These are phyloP conservation scores for Cutaneotrichosporon sp. DNA, from an alignment of 1,284 basidiomycete species.

Conservation along the genomic window DNA sequence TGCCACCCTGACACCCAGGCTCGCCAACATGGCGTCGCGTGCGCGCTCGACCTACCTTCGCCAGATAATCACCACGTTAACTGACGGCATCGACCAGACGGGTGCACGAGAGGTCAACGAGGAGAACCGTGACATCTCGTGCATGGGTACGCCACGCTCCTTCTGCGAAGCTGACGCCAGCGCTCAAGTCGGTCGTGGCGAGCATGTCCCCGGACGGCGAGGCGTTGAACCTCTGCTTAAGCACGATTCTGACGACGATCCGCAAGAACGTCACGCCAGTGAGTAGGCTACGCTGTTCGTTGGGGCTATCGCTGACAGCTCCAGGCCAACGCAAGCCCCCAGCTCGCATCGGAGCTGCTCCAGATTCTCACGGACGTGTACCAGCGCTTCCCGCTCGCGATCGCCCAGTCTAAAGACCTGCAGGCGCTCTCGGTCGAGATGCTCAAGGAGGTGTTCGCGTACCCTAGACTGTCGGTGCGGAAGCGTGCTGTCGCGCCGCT, in stretches of 20 bases:
- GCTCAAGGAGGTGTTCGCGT: slow-evolving; percentile 72
- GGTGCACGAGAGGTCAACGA: slow-evolving; percentile 37
- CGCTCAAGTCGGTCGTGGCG: slow-evolving; percentile 89
- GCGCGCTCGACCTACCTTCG: slow-evolving; percentile 66
- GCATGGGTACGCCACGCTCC: slow-evolving; percentile 70
- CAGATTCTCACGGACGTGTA: slow-evolving; percentile 91
- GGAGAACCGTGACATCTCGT: slow-evolving; percentile 76
- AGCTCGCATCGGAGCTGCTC: slow-evolving; percentile 85
- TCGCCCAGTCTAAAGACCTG: slow-evolving; percentile 59
- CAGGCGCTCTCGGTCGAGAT: slow-evolving; percentile 65
- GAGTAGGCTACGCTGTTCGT: slow-evolving; percentile 7
- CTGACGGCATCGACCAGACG: slow-evolving; percentile 25
- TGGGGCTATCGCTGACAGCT: slow-evolving; percentile 21
- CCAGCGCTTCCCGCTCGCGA: slow-evolving; percentile 72
- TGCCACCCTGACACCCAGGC: slow-evolving; percentile 22
- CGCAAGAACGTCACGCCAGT: slow-evolving; percentile 63
- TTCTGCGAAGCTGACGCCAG: slow-evolving; percentile 54
- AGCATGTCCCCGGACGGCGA: slow-evolving; percentile 60
- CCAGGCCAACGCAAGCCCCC: slow-evolving; percentile 64
- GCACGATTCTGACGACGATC: slow-evolving; percentile 45
- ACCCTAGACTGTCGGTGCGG: slow-evolving; percentile 77
- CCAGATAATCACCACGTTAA: slow-evolving; percentile 74
- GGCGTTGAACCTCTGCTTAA: slow-evolving; percentile 5
- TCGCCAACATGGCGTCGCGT: slow-evolving; percentile 41
- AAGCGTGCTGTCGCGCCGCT: slow-evolving; percentile 87